phyloP scores from a whole-genome alignment of 352 stramenopile species.

The Phytophthora nicotianae region DNA sequence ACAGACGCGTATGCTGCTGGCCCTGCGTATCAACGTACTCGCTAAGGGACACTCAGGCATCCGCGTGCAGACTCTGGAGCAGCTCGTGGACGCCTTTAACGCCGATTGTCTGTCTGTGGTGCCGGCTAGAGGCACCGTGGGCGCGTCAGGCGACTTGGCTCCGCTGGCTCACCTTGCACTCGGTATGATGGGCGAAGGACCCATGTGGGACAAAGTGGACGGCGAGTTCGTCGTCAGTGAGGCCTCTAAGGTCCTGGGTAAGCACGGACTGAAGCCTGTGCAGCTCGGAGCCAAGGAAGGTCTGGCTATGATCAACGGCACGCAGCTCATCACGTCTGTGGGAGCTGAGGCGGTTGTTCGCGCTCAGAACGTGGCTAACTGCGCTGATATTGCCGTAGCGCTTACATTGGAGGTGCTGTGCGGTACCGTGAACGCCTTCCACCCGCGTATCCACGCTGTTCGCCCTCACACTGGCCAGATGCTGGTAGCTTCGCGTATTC shows the following conservation, averaged over 20 bases:
- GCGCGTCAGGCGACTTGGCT: constrained; percentile 88
- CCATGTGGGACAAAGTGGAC: constrained; percentile 84
- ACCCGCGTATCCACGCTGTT: constrained; percentile 87
- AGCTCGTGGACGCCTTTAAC: constrained; percentile 88
- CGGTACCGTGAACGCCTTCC: constrained; percentile 89
- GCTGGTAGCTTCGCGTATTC: constrained; percentile 79
- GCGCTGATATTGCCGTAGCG: constrained; percentile 80
- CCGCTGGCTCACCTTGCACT: constrained; percentile 88
- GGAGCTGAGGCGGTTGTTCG: constrained; percentile 82
- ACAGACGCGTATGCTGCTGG: constrained; percentile 87
- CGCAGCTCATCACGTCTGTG: constrained; percentile 89
- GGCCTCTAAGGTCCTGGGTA: constrained; percentile 68
- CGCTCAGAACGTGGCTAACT: constrained; percentile 73
- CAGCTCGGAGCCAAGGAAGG: constrained; percentile 89
- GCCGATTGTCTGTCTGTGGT: constrained; percentile 86
- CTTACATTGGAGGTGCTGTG: constrained; percentile 89
- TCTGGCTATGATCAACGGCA: constrained; percentile 92
- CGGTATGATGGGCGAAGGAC: constrained; percentile 89
- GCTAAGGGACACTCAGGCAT: constrained; percentile 90
- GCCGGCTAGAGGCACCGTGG: constrained; percentile 84
- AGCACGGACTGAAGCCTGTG: constrained; percentile 74
- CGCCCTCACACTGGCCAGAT: constrained; percentile 82
- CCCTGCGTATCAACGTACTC: constrained; percentile 89
- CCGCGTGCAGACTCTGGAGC: constrained; percentile 72
- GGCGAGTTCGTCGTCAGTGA: constrained; percentile 60